phyloP scores from a whole-genome alignment of 441 rosid genomes.

The Brassica balearica region DNA sequence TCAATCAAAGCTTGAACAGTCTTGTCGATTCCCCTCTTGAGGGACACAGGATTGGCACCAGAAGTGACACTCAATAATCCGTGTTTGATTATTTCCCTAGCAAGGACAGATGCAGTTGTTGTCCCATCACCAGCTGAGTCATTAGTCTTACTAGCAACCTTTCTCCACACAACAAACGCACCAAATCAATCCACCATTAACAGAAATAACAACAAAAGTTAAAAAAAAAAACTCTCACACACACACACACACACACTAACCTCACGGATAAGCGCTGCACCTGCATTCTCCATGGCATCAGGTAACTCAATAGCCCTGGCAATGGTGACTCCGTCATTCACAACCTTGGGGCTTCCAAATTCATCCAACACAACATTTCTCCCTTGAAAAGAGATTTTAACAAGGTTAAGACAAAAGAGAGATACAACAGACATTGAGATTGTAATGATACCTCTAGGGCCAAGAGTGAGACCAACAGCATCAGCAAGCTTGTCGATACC shows the following conservation, averaged over 20 bases:
- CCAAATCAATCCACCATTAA: background rate
- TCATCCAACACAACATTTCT: conserved; percentile 97
- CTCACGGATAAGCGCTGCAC: conserved; percentile 97
- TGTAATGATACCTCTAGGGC: conserved; percentile 78
- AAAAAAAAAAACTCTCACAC: background rate
- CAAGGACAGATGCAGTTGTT: conserved; percentile 90
- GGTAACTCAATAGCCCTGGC: conserved; percentile 93
- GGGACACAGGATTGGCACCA: conserved; percentile 24
- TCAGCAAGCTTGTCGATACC: conserved; percentile 53
- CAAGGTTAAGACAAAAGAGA: background rate
- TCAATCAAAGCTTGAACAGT: conserved; percentile 73
- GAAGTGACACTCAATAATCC: conserved; percentile 88
- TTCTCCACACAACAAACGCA: conserved; percentile 42
- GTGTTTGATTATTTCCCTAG: conserved; percentile 84
- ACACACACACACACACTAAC: conserved; percentile 42
- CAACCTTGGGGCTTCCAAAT: conserved; percentile 92
- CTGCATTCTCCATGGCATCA: conserved; percentile 96
- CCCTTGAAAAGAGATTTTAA: conserved; percentile 51
- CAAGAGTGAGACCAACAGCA: conserved; percentile 90
- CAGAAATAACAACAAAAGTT: background rate
- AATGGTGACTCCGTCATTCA: conserved; percentile 96
- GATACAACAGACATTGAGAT: background rate
- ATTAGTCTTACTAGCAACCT: conserved; percentile 97
- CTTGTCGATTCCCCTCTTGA: conserved; percentile 92
- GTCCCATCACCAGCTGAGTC: conserved; percentile 99